Base-by-base conservation (phyloP, 306 rosid species). In the Citrullus mucosospermus region DNA sequence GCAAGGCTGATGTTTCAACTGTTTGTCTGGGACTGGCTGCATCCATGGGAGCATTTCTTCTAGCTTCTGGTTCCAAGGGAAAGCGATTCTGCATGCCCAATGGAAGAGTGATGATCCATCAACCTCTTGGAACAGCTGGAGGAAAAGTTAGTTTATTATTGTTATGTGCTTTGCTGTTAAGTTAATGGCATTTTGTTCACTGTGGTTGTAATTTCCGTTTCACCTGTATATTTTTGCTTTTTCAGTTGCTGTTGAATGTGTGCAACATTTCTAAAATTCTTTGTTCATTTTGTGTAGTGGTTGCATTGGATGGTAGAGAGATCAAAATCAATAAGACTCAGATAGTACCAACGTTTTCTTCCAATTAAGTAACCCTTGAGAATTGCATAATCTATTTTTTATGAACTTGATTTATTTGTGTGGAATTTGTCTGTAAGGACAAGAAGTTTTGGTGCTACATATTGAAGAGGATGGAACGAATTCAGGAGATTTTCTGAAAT, bases 41-140 rank as follows among this genome's bases (percentile, higher is more conserved):
- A 78, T 95, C 97, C 15, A 95, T 92, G 97, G 97, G 99, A 75
- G 99, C 99, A 1, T 95, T 95, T 87, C 86, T 95, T 60, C 97
- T 95, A 77, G 97, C 97, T 77, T 20, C 97, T 69, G 99, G 97
- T 58, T 20, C 96, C 4, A 92, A 91, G 78, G 99, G 97, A 81
- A 92, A 95, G 93, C 87, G 97, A 81, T 95, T 82, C 83, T 95
- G 99, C 88, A 95, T 95, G 99, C 99, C 99, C 3, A 92, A 95
- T 83, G 78, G 97, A 10, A 92, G 84, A 85, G 97, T 92, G 68
- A 95, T 95, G 99, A 95, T 95, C 78, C 99, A 92, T 90, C 97
- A 95, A 78, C 97, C 99, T 0, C 92, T 90, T 82, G 97, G 97
- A 80, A 83, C 90, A 73, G 82, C 88, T 57, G 96, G 97, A 60